These are phyloP conservation scores for Tetrapisispora taiwanensis DNA, from an alignment of 805 yeast species.

Conservation along the genomic window DNA sequence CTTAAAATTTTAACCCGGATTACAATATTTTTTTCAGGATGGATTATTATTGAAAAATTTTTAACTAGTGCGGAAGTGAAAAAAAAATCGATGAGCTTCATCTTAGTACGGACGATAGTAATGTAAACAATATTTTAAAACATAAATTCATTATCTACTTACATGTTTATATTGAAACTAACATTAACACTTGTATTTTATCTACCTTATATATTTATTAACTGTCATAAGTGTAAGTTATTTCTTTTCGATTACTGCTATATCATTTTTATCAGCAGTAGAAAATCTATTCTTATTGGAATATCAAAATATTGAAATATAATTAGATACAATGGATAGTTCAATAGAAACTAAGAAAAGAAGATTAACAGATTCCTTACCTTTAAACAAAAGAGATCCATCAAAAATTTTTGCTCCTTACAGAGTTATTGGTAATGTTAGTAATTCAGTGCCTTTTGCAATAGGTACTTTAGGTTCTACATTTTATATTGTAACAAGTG, in stretches of 20 bases:
- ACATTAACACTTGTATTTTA: too few relatives aligned
- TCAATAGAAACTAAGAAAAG: conserved; percentile 14
- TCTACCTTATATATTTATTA: too few relatives aligned
- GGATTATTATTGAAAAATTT: neutral
- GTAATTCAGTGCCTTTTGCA: conserved; percentile 77
- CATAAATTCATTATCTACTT: too few relatives aligned
- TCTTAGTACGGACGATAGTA: too few relatives aligned
- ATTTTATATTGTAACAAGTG: conserved; percentile 79
- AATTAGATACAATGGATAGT: neutral
- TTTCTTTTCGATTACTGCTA: too few relatives aligned
- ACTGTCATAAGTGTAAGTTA: too few relatives aligned
- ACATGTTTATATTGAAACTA: too few relatives aligned
- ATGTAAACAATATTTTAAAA: too few relatives aligned
- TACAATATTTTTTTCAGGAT: neutral
- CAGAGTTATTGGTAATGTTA: conserved; percentile 83
- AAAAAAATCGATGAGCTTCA: conserved; percentile 2
- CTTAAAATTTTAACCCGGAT: too few relatives aligned
- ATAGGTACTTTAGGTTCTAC: conserved; percentile 82
- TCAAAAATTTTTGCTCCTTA: conserved; percentile 77
- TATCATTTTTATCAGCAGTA: too few relatives aligned
- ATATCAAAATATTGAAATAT: too few relatives aligned
- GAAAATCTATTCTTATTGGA: too few relatives aligned
- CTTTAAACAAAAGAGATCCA: conserved; percentile 5
- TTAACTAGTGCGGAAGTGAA: neutral
- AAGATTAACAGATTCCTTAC: conserved; percentile 5